These are phyloP conservation scores for Panicum hallii DNA, from an alignment of 202 grass and related monocot species.

Conservation along the genomic window DNA sequence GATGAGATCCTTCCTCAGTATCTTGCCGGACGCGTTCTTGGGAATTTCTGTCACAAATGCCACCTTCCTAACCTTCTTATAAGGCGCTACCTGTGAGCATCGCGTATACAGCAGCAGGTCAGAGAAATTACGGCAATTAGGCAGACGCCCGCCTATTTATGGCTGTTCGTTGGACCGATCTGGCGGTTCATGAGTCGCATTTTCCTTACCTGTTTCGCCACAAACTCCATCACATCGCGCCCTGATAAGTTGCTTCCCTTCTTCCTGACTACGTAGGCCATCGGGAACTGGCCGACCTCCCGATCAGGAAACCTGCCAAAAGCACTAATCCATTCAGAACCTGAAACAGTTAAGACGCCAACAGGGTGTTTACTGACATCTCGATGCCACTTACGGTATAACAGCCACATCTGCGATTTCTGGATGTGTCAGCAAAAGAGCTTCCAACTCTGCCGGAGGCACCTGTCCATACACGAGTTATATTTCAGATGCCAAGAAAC, in stretches of 20 bases:
- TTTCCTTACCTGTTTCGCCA: slow-evolving; percentile 69
- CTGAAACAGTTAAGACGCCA: neutral
- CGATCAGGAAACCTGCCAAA: slow-evolving; percentile 76
- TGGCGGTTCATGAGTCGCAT: neutral
- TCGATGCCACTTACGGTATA: slow-evolving; percentile 62
- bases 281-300: slow-evolving; percentile 78
- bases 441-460: slow-evolving; percentile 87
- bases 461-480: slow-evolving; percentile 59
- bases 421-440: slow-evolving; percentile 80
- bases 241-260: slow-evolving; percentile 66
- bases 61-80: slow-evolving; percentile 91
- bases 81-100: slow-evolving; percentile 72
- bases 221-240: slow-evolving; percentile 72
- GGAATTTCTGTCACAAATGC: slow-evolving; percentile 74
- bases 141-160: neutral
- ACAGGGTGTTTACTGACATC: neutral
- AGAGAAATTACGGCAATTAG: slow-evolving; percentile 15
- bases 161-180: neutral
- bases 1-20: slow-evolving; percentile 94
- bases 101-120: neutral
- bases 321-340: neutral
- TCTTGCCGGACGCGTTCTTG: slow-evolving; percentile 96
- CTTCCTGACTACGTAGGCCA: slow-evolving; percentile 90
- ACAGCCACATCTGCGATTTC: slow-evolving; percentile 72
- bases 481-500: slow-evolving; percentile 10